These are phyloP conservation scores for Mycena galopus DNA, from an alignment of 768 basidiomycete species.

Conservation along the genomic window DNA sequence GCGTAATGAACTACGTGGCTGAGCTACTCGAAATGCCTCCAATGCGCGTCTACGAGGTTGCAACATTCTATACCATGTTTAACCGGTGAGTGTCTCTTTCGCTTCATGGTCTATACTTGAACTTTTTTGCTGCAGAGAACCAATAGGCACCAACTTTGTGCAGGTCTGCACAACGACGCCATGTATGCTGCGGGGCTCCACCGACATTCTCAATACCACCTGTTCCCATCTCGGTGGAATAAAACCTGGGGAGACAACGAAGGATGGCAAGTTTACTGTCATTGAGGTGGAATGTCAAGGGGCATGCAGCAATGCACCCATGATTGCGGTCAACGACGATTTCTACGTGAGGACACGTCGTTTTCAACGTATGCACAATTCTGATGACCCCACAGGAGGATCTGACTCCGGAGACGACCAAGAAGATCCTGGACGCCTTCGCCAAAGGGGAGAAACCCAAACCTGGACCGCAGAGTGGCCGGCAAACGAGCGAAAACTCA, in stretches of 20 bases:
- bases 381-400: conserved; percentile 73
- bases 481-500: conserved; percentile 93
- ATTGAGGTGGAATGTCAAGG: conserved; percentile 99
- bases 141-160: conserved; percentile 93
- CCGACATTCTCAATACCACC: conserved; percentile 88
- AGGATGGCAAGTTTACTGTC: conserved; percentile 96
- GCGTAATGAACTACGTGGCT: conserved; percentile 99
- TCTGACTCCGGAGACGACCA: conserved; percentile 81
- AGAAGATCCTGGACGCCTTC: conserved; percentile 84
- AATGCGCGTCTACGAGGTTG: conserved; percentile 99
- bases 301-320: conserved; percentile 97
- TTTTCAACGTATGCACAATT: neutral
- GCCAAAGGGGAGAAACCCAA: conserved; percentile 88
- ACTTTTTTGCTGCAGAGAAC: conserved; percentile 69
- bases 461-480: conserved; percentile 92
- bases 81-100: conserved; percentile 75
- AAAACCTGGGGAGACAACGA: conserved; percentile 92
- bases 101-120: neutral
- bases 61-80: conserved; percentile 99
- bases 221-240: conserved; percentile 86
- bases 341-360: conserved; percentile 80
- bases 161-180: conserved; percentile 99
- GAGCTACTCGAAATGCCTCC: conserved; percentile 93
- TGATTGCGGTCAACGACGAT: conserved; percentile 96
- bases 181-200: conserved; percentile 95